Evolutionary conservation across 768 basidiomycete species (phyloP).

Genomic region (Serendipita sp.): DNA sequence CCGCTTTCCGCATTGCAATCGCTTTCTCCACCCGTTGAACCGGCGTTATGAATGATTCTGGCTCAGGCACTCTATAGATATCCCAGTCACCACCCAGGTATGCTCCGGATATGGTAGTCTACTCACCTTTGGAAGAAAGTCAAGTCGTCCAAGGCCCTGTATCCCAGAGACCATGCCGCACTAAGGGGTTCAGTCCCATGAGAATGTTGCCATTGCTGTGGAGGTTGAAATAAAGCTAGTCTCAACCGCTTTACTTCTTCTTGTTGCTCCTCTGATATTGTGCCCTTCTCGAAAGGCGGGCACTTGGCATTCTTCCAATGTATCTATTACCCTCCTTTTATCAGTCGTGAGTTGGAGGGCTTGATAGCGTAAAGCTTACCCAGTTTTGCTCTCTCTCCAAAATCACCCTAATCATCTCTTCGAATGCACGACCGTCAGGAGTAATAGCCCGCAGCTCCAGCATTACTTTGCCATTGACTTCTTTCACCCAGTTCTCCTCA

Average conservation of each 20-base stretch:
- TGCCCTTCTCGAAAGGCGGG: conserved; percentile 59
- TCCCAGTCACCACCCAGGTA: conserved; percentile 9
- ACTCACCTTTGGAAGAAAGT: conserved; percentile 52
- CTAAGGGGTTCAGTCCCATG: conserved; percentile 57
- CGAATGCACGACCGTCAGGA: conserved; percentile 61
- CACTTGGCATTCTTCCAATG: conserved; percentile 80
- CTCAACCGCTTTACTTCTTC: conserved; percentile 42
- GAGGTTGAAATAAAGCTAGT: conserved; percentile 38
- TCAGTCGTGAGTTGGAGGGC: not conserved
- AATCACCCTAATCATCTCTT: conserved; percentile 54
- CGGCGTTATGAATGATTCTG: conserved; percentile 59
- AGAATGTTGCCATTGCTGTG: conserved; percentile 45
- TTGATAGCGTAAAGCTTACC: conserved; percentile 23
- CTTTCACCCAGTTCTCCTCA: conserved; percentile 64
- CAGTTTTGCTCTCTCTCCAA: conserved; percentile 78
- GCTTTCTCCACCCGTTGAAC: conserved; percentile 49
- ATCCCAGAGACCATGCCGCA: conserved; percentile 76
- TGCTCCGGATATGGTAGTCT: conserved; percentile 6
- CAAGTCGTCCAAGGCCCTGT: conserved; percentile 44
- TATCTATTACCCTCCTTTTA: conserved; percentile 22
- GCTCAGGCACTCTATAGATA: conserved; percentile 43
- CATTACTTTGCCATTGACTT: conserved; percentile 39
- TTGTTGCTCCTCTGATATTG: conserved; percentile 41
- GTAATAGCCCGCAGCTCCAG: conserved; percentile 55
- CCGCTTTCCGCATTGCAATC: conserved; percentile 33